A percentile compares a stretch with the other conserved stretches of the same genome.
These are phyloP conservation scores for Hemisphaericaspora nanyangensis DNA, from an alignment of 805 yeast species.

Conservation along the genomic window DNA sequence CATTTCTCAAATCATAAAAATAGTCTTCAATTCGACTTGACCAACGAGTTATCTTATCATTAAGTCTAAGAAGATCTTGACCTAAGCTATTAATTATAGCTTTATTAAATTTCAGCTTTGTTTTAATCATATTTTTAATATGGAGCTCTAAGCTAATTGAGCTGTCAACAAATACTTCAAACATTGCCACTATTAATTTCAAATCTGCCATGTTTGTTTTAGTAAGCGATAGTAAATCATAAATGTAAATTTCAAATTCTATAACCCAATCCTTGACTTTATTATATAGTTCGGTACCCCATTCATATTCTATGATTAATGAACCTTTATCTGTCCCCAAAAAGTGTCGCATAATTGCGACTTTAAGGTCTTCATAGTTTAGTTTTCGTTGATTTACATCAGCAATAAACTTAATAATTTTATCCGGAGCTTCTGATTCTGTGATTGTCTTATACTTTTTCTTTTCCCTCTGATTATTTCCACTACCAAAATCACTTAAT, in stretches of 20 bases:
- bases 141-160: slow-evolving; percentile 31
- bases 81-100: slow-evolving; percentile 30
- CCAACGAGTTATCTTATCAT: slow-evolving; percentile 51
- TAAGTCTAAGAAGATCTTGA: slow-evolving; percentile 34
- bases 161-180: slow-evolving; percentile 45
- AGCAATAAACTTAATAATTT: slow-evolving; percentile 12
- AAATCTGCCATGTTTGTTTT: slow-evolving; percentile 8
- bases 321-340: slow-evolving; percentile 11
- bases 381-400: slow-evolving; percentile 7
- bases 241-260: slow-evolving; percentile 21
- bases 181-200: slow-evolving; percentile 33
- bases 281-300: slow-evolving; percentile 35
- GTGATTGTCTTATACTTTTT: slow-evolving; percentile 4
- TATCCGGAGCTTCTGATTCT: slow-evolving; percentile 11
- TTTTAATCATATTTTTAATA: slow-evolving; percentile 13
- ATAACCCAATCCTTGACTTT: slow-evolving; percentile 33
- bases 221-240: no score
- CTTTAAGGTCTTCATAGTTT: slow-evolving; percentile 20
- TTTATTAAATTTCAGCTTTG: slow-evolving; percentile 20
- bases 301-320: slow-evolving; percentile 28
- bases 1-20: slow-evolving; percentile 6
- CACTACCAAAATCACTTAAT: slow-evolving; percentile 26
- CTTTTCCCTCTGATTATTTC: background rate
- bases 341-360: slow-evolving; percentile 20
- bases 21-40: slow-evolving; percentile 26